Base-by-base conservation (phyloP, 225 moss, liverwort and hornwort genomes). In the Takakia lepidozioides region DNA sequence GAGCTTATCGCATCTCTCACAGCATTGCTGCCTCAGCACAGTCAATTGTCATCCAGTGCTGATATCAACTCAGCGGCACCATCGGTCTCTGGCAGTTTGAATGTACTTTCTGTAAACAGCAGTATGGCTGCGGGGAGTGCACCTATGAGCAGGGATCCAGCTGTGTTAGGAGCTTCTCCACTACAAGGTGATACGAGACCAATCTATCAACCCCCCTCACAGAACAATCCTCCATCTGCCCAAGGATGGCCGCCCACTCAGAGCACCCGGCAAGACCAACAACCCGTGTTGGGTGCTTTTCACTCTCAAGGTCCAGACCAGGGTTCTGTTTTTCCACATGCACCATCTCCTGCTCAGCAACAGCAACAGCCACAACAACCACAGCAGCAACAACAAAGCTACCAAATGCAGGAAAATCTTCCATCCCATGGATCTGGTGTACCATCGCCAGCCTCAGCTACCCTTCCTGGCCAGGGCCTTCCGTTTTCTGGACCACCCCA, bases 1-100 rank as follows among this genome's bases (percentile, higher is more conserved):
- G 93, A 95, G 62, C 82, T 95, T 17, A 77, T 95, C 37, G 86
- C 72, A 59, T 95, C 89, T 47, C 89, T 95, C 50, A 84, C 93
- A 39, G 86, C 93, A 43, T 62, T 95, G 58, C 66, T 95, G 18
- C 93, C 93, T 24, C 80, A 76, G 46, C 57, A 81, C 29, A 70
- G 68, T 51, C 80, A 83, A 61, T 63, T 72, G 28, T 20, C 66
- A 51, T 25, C 64, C 18, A 73, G 68, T 58, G 47, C 74, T 29
- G 73, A 76, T 19, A 38, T 55, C 2, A 80, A 61, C 28, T 14
- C 67, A 48, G 48, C 67, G 21, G 56, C 66, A 14, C 47, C 66
- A 50, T 5, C 70, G 18, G 61, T 73, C 27, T 63, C 81, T 11
- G 76, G 63, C 30, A 69, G 70, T 14, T 56, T 74, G 58, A 62